Evolutionary conservation across 164 flowering plant species (phyloP), one percentile per base, ranked within the genome.

Genomic region (Santalum album): DNA sequence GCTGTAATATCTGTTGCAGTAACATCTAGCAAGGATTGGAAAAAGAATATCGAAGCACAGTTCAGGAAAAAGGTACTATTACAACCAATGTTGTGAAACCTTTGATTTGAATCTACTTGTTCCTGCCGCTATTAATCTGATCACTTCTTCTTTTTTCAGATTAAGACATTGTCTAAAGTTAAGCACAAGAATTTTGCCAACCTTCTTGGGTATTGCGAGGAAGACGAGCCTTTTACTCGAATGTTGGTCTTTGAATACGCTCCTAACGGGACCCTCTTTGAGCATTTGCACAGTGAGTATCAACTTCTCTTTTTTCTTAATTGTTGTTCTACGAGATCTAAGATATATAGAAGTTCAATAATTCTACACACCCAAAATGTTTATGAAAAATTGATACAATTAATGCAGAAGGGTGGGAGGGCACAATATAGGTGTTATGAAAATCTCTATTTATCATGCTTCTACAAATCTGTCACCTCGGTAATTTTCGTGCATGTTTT

Each of bases 181-280:
- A 88, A 78, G 68, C 94, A 85, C 83, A 88, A 88, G 67, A 85
- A 88, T 59, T 88, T 85, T 65, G 75, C 80, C 35, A 85, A 75
- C 74, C 85, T 85, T 59, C 64, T 85, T 51, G 96, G 94, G 3
- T 81, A 65, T 44, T 88, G 96, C 19, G 85, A 75, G 69, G 94
- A 88, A 69, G 80, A 83, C 22, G 69, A 72, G 11, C 90, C 90
- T 51, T 88, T 85, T 59, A 82, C 90, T 9, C 76, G 94, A 62
- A 85, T 88, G 87, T 69, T 88, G 85, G 94, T 88, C 51, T 88
- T 83, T 51, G 96, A 88, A 66, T 88, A 88, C 63, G 88, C 87
- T 57, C 87, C 96, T 18, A 85, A 88, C 62, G 96, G 96, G 52
- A 83, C 84, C 24, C 80, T 88, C 22, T 85, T 79, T 49, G 96